Evolutionary conservation across 306 rosid species (phyloP), one percentile per base, ranked within the genome.

Genomic region (Rubus parviflorus): DNA sequence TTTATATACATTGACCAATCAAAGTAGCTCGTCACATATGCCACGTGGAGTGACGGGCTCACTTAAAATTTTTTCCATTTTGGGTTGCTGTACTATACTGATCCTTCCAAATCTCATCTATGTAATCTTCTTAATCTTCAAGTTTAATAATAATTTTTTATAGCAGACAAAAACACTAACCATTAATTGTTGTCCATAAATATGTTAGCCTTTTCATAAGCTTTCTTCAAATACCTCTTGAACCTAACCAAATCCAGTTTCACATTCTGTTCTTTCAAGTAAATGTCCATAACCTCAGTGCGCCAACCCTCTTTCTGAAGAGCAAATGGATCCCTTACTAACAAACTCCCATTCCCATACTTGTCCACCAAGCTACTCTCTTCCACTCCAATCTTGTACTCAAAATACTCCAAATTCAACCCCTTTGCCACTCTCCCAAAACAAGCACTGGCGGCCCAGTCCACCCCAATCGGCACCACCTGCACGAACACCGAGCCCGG

Each of bases 401-500:
- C 86, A 12, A 75, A 71, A 48, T 88, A 79, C 6, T 84, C 82
- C 74, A 86, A 17, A 1, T 83, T 86, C 65, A 83, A 60, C 45
- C 17, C 22, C 62, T 48, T 65, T 0, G 68, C 66, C 17, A 80
- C 76, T 4, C 73, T 67, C 68, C 77, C 82, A 47, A 57, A 86
- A 23, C 64, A 89, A 0, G 75, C 75, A 17, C 23, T 43, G 0
- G 96, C 68, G 2, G 80, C 68, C 89, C 89, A 89, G 0, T 37
- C 66, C 19, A 56, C 6, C 6, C 90, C 96, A 19, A 88, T 35
- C 5, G 90, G 96, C 45, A 88, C 86, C 81, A 89, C 83, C 14
- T 89, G 91, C 13, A 89, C 9, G 67, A 81, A n/a, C 19, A 81
- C 63, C 0, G 85, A 75, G 0, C 91, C 88, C 1, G 73, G 63